Conservation (phyloP, 768 basidiomycete genomes). For the Sutorius australiensis region DNA sequence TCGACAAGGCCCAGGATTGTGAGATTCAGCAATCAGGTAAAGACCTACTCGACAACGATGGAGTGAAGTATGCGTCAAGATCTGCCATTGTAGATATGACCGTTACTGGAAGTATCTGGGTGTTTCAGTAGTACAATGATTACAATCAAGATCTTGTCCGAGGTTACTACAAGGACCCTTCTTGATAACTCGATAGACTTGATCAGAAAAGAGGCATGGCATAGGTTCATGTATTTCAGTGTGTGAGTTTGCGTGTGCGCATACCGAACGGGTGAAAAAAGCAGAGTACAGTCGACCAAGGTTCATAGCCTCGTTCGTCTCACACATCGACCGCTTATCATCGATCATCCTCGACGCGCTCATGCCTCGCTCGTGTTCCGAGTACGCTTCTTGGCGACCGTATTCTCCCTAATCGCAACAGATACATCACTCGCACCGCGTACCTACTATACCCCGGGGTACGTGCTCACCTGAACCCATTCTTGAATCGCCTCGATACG, state of each 20-base stretch:
- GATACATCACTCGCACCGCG: neutral
- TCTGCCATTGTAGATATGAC: too few relatives aligned
- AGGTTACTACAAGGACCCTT: too few relatives aligned
- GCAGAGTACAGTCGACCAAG: conserved; percentile 8
- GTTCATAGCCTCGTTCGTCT: neutral
- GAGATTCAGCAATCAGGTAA: too few relatives aligned
- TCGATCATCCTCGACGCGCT: conserved; percentile 9
- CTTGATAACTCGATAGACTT: too few relatives aligned
- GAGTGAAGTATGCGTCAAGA: too few relatives aligned
- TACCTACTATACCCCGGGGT: too few relatives aligned
- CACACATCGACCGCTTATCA: neutral
- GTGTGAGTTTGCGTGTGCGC: neutral
- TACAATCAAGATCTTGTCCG: too few relatives aligned
- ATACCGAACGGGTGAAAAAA: conserved; percentile 10
- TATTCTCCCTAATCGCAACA: conserved; percentile 68
- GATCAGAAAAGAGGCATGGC: conserved; percentile 4
- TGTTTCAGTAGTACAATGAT: too few relatives aligned
- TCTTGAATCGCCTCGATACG: conserved; percentile 96
- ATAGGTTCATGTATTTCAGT: conserved; percentile 19
- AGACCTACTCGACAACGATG: too few relatives aligned
- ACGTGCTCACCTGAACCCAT: conserved; percentile 77
- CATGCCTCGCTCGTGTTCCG: conserved; percentile 52
- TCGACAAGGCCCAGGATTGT: too few relatives aligned
- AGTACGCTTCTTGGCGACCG: conserved; percentile 80
- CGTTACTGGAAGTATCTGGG: too few relatives aligned